These are phyloP conservation scores for Suillus subalutaceus DNA, from an alignment of 768 basidiomycete species.

Conservation along the genomic window DNA sequence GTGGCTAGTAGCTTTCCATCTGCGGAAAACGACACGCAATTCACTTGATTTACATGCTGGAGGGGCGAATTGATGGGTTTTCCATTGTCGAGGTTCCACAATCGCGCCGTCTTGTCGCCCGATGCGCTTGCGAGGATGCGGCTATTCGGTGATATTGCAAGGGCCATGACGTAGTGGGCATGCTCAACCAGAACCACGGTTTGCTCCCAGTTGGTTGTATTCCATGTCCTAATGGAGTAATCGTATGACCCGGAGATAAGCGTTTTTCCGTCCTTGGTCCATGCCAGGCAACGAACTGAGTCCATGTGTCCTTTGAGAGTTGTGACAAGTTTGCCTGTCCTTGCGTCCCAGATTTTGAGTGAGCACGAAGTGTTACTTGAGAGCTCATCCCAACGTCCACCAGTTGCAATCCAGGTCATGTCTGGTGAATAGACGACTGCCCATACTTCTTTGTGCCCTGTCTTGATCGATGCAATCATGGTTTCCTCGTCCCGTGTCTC, in stretches of 20 bases:
- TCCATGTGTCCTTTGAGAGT: not conserved
- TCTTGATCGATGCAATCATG: too few species aligned
- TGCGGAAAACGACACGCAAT: not conserved
- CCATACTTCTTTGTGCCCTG: too few species aligned
- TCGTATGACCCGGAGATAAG: not conserved
- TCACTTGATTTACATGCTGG: accelerated
- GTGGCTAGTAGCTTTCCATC: not conserved
- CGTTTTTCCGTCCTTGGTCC: not conserved
- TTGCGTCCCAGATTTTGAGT: too few species aligned
- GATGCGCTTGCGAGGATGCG: not conserved
- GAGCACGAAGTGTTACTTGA: too few species aligned
- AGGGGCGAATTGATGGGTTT: not conserved
- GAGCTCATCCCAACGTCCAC: too few species aligned
- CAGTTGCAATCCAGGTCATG: too few species aligned
- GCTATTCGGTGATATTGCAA: not conserved
- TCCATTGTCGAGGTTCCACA: not conserved
- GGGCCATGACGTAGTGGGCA: not conserved
- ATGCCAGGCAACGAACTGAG: not conserved
- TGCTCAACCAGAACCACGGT: not conserved
- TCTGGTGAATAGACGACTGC: too few species aligned
- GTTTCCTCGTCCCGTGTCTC: too few species aligned
- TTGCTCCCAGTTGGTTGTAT: not conserved
- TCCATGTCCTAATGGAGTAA: not conserved
- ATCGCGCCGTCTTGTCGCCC: not conserved
- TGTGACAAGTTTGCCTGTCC: too few species aligned